Evolutionary conservation across 2,329 filamentous ascomycete species (phyloP).

Genomic region (Colletotrichum destructivum): DNA sequence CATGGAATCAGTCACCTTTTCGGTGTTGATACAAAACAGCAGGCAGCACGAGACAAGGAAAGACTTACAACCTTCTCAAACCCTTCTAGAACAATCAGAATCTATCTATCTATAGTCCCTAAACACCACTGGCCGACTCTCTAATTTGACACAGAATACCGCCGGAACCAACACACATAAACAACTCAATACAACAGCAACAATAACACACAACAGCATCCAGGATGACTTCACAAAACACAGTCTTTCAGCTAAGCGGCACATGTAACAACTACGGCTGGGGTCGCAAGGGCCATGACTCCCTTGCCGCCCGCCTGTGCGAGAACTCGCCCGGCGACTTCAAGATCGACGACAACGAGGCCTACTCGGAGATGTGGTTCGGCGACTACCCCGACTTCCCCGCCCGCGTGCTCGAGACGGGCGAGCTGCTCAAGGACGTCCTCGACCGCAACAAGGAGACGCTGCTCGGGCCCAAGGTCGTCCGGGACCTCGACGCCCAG

Average conservation of each 20-base stretch:
- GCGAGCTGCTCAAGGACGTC: conserved; percentile 75
- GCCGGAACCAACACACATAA: not conserved
- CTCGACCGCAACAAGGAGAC: conserved; percentile 73
- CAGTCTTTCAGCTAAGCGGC: conserved; percentile 63
- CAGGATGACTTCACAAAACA: conserved; percentile 43
- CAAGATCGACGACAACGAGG: conserved; percentile 73
- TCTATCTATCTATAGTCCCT: too few relatives aligned
- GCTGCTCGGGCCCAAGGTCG: conserved; percentile 74
- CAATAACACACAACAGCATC: not conserved
- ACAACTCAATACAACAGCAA: not conserved
- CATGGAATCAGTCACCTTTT: not conserved
- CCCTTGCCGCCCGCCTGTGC: conserved; percentile 76
- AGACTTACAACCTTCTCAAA: not conserved
- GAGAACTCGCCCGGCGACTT: conserved; percentile 76
- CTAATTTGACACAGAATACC: too few relatives aligned
- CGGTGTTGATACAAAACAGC: not conserved
- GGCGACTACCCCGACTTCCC: conserved; percentile 82
- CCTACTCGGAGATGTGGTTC: conserved; percentile 82
- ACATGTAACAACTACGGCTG: conserved; percentile 75
- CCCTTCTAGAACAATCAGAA: not conserved
- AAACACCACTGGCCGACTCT: not conserved
- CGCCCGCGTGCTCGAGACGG: conserved; percentile 73
- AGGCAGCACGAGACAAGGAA: not conserved
- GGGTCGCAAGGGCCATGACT: conserved; percentile 78
- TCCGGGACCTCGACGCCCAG: conserved; percentile 72